Conservation (phyloP, 176 grass and related monocot genomes). For the Bromus sterilis region DNA sequence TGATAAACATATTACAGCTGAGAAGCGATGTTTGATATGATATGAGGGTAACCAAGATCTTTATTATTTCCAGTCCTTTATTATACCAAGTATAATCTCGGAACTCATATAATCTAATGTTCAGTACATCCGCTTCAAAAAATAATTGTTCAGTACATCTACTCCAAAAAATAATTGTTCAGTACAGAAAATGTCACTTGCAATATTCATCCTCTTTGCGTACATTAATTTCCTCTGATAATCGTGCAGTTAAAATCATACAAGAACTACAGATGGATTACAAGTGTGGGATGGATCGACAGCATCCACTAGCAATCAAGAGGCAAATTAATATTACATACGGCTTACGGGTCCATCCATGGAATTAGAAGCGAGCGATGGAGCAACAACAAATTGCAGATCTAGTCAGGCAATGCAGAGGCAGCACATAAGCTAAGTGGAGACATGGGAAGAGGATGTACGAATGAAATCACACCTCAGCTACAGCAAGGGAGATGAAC, state of each 20-base stretch:
- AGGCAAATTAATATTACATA: no score
- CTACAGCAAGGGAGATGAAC: not conserved
- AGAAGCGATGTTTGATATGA: no score
- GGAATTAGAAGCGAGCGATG: no score
- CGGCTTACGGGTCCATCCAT: no score
- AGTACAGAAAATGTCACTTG: not conserved
- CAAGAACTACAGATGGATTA: not conserved
- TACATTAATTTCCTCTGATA: not conserved
- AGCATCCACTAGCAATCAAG: no score
- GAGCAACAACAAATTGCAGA: no score
- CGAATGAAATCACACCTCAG: not conserved
- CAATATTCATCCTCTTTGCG: not conserved
- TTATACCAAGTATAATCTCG: not conserved
- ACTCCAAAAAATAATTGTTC: no score
- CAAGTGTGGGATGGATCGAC: no score
- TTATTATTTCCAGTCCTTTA: not conserved
- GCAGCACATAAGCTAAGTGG: not conserved
- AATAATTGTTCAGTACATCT: no score
- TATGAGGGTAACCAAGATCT: no score
- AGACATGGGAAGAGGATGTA: not conserved
- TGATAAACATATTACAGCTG: not conserved
- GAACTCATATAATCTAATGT: no score
- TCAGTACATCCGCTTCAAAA: no score
- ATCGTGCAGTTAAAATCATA: not conserved
- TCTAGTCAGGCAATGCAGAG: not conserved